These are phyloP conservation scores for Neltuma alba DNA, from an alignment of 306 rosid species.

Conservation along the genomic window DNA sequence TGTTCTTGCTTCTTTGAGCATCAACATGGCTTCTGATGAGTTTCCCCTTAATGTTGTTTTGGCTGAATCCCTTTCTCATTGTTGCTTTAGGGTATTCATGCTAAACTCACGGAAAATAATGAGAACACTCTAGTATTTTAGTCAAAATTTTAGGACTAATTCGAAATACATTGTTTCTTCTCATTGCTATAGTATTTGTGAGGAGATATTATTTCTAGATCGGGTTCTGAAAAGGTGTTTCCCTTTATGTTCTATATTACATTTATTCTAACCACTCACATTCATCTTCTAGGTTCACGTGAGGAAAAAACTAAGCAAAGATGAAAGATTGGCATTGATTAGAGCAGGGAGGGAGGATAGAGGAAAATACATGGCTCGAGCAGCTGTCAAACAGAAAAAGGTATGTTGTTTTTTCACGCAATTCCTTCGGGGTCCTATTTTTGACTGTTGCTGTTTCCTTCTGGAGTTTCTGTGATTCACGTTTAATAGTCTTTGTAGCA, in stretches of 20 bases:
- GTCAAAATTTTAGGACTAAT: neutral
- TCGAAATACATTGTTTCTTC: neutral
- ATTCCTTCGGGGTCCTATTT: neutral
- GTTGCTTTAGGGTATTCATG: neutral
- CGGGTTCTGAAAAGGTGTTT: neutral
- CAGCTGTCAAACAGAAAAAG: conserved; percentile 89
- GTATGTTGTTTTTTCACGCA: conserved; percentile 39
- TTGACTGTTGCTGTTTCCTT: neutral
- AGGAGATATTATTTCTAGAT: neutral
- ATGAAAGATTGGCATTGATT: conserved; percentile 69
- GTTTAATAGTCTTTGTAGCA: neutral
- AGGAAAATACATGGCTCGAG: conserved; percentile 71
- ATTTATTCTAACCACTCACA: conserved; percentile 19
- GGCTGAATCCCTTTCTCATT: neutral
- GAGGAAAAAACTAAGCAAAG: conserved; percentile 71
- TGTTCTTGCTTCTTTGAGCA: neutral
- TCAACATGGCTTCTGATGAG: neutral
- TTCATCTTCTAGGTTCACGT: conserved; percentile 62
- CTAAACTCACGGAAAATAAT: neutral
- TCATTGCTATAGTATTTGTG: neutral
- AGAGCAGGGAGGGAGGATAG: conserved; percentile 90
- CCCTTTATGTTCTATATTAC: neutral
- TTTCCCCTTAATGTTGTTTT: neutral
- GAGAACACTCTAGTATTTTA: neutral
- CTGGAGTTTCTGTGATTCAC: neutral